These are phyloP conservation scores for Plantago lanceolata DNA, from an alignment of 305 asterid genomes.

Conservation along the genomic window DNA sequence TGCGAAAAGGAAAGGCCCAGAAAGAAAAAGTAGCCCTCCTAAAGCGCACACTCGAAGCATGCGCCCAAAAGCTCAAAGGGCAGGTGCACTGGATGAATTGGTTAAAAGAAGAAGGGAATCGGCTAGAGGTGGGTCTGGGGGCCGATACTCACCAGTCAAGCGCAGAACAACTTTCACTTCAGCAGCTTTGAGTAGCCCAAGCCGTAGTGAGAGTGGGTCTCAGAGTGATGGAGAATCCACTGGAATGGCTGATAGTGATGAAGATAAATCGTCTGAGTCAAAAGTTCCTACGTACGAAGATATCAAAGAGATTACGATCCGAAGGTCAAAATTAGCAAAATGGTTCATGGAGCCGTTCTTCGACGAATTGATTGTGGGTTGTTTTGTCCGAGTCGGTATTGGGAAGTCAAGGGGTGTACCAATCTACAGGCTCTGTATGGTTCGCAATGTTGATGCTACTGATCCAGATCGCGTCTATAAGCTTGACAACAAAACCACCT, in stretches of 20 bases:
- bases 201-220: constrained; percentile 73
- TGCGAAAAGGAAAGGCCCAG: constrained; percentile 48
- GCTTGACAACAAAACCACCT: constrained; percentile 83
- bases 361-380: constrained; percentile 88
- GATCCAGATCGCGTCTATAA: constrained; percentile 80
- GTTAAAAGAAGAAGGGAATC: constrained; percentile 81
- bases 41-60: constrained; percentile 59
- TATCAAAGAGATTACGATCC: constrained; percentile 75
- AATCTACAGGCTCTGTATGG: constrained; percentile 80
- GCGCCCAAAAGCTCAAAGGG: constrained; percentile 81
- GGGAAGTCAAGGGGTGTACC: constrained; percentile 84
- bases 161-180: constrained; percentile 57
- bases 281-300: constrained; percentile 73
- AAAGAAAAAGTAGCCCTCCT: constrained; percentile 66
- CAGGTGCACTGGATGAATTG: constrained; percentile 80
- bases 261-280: constrained; percentile 66
- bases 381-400: constrained; percentile 92
- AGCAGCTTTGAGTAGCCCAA: constrained; percentile 61
- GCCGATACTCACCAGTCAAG: constrained; percentile 76
- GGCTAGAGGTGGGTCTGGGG: constrained; percentile 58
- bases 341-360: constrained; percentile 99
- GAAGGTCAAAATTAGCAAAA: constrained; percentile 81
- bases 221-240: constrained; percentile 76
- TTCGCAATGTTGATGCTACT: constrained; percentile 72
- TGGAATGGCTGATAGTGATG: constrained; percentile 89